Evolutionary conservation across 306 rosid species (phyloP), one percentile per base, ranked within the genome.

Genomic region (Astragalus membranaceus): DNA sequence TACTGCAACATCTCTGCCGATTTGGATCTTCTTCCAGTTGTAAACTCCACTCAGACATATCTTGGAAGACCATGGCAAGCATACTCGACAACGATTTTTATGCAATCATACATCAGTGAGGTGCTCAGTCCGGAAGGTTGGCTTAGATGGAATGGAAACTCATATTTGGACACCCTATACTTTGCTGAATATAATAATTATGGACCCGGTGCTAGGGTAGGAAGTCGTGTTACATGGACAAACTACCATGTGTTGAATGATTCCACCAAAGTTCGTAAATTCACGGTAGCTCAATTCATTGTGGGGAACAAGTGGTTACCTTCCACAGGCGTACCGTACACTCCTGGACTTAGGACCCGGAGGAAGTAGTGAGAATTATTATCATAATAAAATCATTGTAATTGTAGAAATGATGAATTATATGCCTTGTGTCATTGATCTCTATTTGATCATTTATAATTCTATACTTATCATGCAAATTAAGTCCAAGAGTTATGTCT

Each of bases 51-150:
- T 0, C 10, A 32, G 0, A 87, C 98, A 0, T 92, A 81, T 61
- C 92, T 92, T 2, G 98, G 96, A 0, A 78, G 96, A 32, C 96
- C 96, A 0, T 92, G 96, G 98, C 89, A 92, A 75, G 33, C 13
- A 3, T 89, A 69, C 64, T 92, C 98, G 0, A 48, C 87, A 32
- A 85, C 96, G 5, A 8, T 89, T 20, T 49, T 92, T 53, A 81
- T 92, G 88, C 85, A 92, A 10, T 77, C 87, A 0, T 85, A 75
- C 72, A 50, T 89, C 8, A 80, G 90, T 51, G 54, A 72, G 7
- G 77, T 64, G 56, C 5, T 89, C 23, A 75, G 75, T 59, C 90
- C 95, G 2, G 66, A 86, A 69, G 98, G 98, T 32, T 92, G 98
- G 98, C 79, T 87, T 2, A 90, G 82, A 79, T 92, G 98, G 98